Conservation (phyloP, 148 eudicot genomes). For the Selenicereus undatus region DNA sequence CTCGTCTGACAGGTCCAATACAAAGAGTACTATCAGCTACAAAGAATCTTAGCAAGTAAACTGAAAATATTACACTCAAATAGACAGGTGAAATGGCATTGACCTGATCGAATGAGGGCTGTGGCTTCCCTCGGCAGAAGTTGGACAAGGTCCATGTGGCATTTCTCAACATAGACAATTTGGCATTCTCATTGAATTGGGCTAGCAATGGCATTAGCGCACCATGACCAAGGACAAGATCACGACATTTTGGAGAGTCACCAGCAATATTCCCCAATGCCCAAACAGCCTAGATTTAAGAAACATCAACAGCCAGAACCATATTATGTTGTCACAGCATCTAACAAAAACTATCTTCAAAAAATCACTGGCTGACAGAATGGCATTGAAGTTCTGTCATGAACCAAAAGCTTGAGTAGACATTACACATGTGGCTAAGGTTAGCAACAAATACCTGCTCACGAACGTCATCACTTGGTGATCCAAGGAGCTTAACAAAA, state of each 20-base stretch:
- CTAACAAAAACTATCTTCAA: no score
- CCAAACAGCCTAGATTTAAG: slow-evolving; percentile 42
- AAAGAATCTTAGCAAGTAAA: not conserved
- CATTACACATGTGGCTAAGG: not conserved
- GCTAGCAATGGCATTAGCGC: slow-evolving; percentile 44
- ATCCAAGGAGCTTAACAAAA: slow-evolving; percentile 40
- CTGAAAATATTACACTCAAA: not conserved
- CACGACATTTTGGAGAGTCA: slow-evolving; percentile 54
- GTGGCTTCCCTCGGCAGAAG: slow-evolving; percentile 52
- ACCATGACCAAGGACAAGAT: slow-evolving; percentile 47
- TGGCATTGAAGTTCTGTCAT: no score
- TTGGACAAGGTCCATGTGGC: slow-evolving; percentile 60
- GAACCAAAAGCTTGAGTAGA: no score
- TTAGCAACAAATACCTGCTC: slow-evolving; percentile 34
- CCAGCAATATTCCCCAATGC: slow-evolving; percentile 64
- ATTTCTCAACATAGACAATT: slow-evolving; percentile 50
- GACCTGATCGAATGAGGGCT: slow-evolving; percentile 44
- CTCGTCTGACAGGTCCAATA: slow-evolving; percentile 34
- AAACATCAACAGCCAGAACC: no score
- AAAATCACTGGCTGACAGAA: no score
- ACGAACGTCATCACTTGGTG: slow-evolving; percentile 42
- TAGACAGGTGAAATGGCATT: not conserved
- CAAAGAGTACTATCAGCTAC: not conserved
- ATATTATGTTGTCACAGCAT: no score
- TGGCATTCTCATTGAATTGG: slow-evolving; percentile 48